Evolutionary conservation across 176 grass and related monocot genomes (phyloP).

Genomic region (Aegilops bicornis): DNA sequence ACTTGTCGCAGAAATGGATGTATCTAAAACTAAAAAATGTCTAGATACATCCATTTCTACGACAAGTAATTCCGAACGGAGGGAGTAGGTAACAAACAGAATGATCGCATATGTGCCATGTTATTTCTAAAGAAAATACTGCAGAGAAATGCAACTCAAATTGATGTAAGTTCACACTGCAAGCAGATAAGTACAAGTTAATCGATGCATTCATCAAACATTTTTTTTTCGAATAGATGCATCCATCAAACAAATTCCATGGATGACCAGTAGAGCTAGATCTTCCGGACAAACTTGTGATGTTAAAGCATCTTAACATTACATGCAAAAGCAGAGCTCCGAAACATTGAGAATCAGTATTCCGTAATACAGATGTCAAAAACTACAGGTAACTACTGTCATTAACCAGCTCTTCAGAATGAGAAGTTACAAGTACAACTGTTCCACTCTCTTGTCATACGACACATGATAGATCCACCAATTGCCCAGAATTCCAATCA

Average conservation of each 20-base stretch:
- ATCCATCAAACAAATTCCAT: neutral
- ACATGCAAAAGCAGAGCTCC: conserved; percentile 5
- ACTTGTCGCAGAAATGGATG: no score
- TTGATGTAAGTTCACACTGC: neutral
- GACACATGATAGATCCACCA: conserved; percentile 71
- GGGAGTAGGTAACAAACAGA: neutral
- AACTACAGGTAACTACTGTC: neutral
- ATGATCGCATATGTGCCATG: neutral
- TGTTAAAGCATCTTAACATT: neutral
- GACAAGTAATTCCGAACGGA: no score
- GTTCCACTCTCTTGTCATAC: conserved; percentile 28
- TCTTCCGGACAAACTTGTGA: neutral
- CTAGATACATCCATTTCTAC: no score
- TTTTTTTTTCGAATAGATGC: no score
- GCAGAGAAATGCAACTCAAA: neutral
- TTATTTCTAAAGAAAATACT: neutral
- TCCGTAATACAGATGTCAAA: neutral
- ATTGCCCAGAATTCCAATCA: conserved; percentile 72
- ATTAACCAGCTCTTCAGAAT: conserved; percentile 9
- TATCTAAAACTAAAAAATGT: no score
- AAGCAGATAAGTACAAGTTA: neutral
- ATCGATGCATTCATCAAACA: neutral
- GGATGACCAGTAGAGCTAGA: neutral
- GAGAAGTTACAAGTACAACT: neutral
- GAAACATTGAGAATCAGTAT: neutral